Evolutionary conservation across 768 basidiomycete genomes (phyloP).

Genomic region (Amanita thiersii): DNA sequence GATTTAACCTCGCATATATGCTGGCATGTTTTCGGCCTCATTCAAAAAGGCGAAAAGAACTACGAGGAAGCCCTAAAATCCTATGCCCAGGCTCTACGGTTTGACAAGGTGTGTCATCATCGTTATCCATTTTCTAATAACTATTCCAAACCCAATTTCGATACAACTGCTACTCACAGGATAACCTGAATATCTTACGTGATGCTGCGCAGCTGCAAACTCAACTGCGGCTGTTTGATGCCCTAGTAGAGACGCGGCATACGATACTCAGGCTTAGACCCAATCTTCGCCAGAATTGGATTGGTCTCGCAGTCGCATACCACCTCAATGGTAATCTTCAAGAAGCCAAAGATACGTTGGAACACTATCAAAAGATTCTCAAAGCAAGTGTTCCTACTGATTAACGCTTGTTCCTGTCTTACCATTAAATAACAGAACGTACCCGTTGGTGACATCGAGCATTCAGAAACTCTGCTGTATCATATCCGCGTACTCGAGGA

Average conservation of each 20-base stretch:
- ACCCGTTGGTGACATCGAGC: slow-evolving; percentile 72
- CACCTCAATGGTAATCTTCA: slow-evolving; percentile 69
- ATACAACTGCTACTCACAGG: slow-evolving; percentile 36
- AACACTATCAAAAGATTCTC: slow-evolving; percentile 60
- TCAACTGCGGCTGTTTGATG: slow-evolving; percentile 75
- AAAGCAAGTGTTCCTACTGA: slow-evolving; percentile 42
- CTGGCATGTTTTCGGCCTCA: slow-evolving; percentile 97
- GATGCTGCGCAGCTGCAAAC: slow-evolving; percentile 87
- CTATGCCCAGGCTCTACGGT: slow-evolving; percentile 80
- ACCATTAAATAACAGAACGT: slow-evolving; percentile 47
- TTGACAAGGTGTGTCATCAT: slow-evolving; percentile 66
- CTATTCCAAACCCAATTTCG: slow-evolving; percentile 1
- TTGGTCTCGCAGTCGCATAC: slow-evolving; percentile 82
- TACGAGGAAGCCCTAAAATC: slow-evolving; percentile 93
- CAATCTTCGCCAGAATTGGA: slow-evolving; percentile 81
- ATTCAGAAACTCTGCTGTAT: slow-evolving; percentile 77
- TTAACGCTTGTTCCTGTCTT: not conserved
- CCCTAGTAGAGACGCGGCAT: slow-evolving; percentile 74
- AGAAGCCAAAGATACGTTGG: slow-evolving; percentile 66
- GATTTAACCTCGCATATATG: slow-evolving; percentile 89
- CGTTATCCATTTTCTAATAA: too few relatives aligned
- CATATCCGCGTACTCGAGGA: slow-evolving; percentile 71
- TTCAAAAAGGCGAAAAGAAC: slow-evolving; percentile 90
- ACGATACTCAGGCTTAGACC: slow-evolving; percentile 76
- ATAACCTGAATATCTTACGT: slow-evolving; percentile 88